Percentiles rank a stretch among this genome's conserved stretches.
These are phyloP conservation scores for Gloeopeniophorella convolvens DNA, from an alignment of 768 basidiomycete genomes.

Conservation along the genomic window DNA sequence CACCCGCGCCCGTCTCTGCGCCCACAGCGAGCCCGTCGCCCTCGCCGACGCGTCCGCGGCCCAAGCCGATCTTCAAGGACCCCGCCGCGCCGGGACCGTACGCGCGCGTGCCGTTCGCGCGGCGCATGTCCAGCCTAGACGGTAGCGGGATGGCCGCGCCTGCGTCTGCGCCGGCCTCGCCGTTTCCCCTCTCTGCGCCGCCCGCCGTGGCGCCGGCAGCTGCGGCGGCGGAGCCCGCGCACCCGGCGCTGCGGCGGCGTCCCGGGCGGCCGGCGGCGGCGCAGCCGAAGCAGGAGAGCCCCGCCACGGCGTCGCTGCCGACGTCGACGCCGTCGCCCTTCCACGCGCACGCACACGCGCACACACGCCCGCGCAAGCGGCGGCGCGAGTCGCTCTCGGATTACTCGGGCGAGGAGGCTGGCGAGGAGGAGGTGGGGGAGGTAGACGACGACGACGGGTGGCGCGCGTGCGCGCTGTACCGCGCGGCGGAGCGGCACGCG, in stretches of 20 bases:
- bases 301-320: neutral
- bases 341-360: neutral
- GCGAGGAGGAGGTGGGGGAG: conserved; percentile 1
- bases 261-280: conserved; percentile 1
- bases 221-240: neutral
- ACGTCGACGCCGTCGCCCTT: neutral
- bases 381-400: conserved; percentile 11
- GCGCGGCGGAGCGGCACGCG: conserved; percentile 45
- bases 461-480: conserved; percentile 31
- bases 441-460: neutral
- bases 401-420: conserved; percentile 23
- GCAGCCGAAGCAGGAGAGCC: conserved; percentile 4
- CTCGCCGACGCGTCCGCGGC: conserved; percentile 13
- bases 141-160: neutral
- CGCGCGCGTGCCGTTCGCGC: conserved; percentile 8
- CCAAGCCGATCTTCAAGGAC: conserved; percentile 15
- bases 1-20: neutral
- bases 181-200: neutral
- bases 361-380: conserved; percentile 7
- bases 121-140: neutral
- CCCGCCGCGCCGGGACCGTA: conserved; percentile 8
- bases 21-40: neutral
- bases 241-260: conserved; percentile 5
- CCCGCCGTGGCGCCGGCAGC: neutral
- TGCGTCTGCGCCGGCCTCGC: neutral